phyloP scores from a whole-genome alignment of 1,139 yeast species.

The Yamadazyma sp. region DNA sequence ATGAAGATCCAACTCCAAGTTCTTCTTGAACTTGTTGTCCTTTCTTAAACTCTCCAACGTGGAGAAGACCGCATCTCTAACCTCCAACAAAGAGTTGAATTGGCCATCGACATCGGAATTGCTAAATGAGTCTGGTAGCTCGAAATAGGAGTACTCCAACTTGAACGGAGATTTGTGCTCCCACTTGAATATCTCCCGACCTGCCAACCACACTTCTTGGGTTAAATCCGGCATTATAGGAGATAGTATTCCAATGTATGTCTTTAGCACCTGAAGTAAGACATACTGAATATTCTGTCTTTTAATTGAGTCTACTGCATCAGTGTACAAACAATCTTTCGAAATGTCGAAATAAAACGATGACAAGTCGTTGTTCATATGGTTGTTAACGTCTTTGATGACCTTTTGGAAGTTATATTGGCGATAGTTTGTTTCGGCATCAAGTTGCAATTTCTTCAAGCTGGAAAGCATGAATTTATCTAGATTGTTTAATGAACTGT shows the following conservation, averaged over 20 bases:
- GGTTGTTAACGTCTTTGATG: constrained; percentile 61
- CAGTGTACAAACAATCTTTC: constrained; percentile 85
- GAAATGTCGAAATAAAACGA: constrained; percentile 83
- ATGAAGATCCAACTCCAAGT: constrained; percentile 53
- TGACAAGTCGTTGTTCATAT: constrained; percentile 74
- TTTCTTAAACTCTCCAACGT: constrained; percentile 32
- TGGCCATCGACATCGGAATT: constrained; percentile 34
- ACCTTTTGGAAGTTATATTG: constrained; percentile 67
- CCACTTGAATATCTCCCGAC: constrained; percentile 33
- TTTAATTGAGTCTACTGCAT: constrained; percentile 41
- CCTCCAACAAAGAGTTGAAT: constrained; percentile 41
- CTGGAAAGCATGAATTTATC: constrained; percentile 67
- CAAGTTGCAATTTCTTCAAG: constrained; percentile 47
- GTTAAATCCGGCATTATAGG: constrained; percentile 83
- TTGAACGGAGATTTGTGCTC: constrained; percentile 52
- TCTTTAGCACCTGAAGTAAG: constrained; percentile 56
- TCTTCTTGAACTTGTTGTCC: constrained; percentile 52
- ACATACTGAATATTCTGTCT: constrained; percentile 76
- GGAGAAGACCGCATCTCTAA: constrained; percentile 52
- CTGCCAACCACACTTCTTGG: constrained; percentile 82
- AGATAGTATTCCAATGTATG: constrained; percentile 64
- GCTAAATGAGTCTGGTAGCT: constrained; percentile 25
- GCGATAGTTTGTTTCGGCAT: constrained; percentile 47
- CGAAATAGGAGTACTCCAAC: constrained; percentile 35
- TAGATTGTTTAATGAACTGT: constrained; percentile 48